Conservation (phyloP, 2,329 filamentous ascomycete genomes). For the Colletotrichum sansevieriae region DNA sequence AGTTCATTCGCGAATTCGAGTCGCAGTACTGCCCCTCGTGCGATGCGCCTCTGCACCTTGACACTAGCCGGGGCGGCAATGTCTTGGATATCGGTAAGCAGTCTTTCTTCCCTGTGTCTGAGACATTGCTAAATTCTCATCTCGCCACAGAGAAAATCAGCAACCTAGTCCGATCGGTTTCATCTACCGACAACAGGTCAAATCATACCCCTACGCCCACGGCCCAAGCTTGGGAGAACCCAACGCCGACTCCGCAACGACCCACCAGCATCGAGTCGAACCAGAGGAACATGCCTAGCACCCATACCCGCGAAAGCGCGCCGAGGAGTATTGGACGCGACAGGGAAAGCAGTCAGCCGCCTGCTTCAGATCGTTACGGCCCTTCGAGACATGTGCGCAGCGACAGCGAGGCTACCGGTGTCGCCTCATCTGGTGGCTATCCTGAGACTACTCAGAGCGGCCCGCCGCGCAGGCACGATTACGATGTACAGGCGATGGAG, state of each 20-base stretch:
- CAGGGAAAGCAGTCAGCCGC: conserved; percentile 64
- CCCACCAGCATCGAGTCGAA: conserved; percentile 64
- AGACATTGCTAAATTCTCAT: conserved; percentile 44
- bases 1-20: conserved; percentile 95
- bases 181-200: conserved; percentile 73
- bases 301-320: conserved; percentile 54
- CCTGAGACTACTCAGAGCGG: conserved; percentile 79
- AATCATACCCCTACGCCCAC: conserved; percentile 68
- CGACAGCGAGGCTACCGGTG: conserved; percentile 82
- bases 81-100: conserved; percentile 86
- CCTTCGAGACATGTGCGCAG: conserved; percentile 75
- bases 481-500: conserved; percentile 97
- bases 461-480: conserved; percentile 84
- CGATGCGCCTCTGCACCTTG: conserved; percentile 89
- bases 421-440: conserved; percentile 83
- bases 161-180: conserved; percentile 88
- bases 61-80: conserved; percentile 93
- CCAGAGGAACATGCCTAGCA: conserved; percentile 50
- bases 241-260: conserved; percentile 63
- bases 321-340: conserved; percentile 53
- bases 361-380: conserved; percentile 59
- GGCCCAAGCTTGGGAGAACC: conserved; percentile 76
- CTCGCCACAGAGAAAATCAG: conserved; percentile 85
- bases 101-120: conserved; percentile 6
- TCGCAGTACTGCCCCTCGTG: conserved; percentile 95